Evolutionary conservation across 179 eudicot genomes (phyloP).

Genomic region (Dionaea muscipula): DNA sequence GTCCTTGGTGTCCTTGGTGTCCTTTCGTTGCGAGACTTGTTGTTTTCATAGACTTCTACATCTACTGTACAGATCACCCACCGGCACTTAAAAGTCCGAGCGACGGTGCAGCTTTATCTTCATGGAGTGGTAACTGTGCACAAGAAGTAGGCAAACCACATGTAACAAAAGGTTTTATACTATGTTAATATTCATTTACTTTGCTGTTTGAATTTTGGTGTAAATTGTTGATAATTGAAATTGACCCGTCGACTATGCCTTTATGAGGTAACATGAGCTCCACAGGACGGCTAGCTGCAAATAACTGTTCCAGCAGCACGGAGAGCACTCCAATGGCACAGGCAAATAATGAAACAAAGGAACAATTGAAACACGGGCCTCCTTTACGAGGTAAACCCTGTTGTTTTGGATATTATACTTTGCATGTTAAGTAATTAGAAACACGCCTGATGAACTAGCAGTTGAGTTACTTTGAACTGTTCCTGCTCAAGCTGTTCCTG

Average conservation of each 20-base stretch:
- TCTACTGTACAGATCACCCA: conserved; percentile 38
- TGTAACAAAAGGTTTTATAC: conserved; percentile 37
- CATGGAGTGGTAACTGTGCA: conserved; percentile 30
- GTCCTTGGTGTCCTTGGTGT: no score
- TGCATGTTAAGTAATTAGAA: not conserved
- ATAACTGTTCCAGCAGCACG: conserved; percentile 46
- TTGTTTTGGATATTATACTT: not conserved
- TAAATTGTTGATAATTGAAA: not conserved
- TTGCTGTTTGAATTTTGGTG: not conserved
- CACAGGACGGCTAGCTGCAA: conserved; percentile 24
- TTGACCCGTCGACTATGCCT: conserved; percentile 3
- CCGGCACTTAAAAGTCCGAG: conserved; percentile 26
- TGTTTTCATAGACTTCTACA: no score
- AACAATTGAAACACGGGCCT: conserved; percentile 38
- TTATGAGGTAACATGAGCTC: conserved; percentile 39
- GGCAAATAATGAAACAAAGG: conserved; percentile 34
- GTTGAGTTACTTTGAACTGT: no score
- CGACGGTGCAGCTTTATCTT: conserved; percentile 27
- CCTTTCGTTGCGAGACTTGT: no score
- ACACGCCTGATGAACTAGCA: no score
- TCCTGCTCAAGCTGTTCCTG: no score
- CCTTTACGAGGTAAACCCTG: conserved; percentile 50
- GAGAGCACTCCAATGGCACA: conserved; percentile 57
- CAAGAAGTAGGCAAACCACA: conserved; percentile 24
- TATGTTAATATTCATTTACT: not conserved